These are phyloP conservation scores for Blastobotrys peoriensis DNA, from an alignment of 805 yeast species.

Conservation along the genomic window DNA sequence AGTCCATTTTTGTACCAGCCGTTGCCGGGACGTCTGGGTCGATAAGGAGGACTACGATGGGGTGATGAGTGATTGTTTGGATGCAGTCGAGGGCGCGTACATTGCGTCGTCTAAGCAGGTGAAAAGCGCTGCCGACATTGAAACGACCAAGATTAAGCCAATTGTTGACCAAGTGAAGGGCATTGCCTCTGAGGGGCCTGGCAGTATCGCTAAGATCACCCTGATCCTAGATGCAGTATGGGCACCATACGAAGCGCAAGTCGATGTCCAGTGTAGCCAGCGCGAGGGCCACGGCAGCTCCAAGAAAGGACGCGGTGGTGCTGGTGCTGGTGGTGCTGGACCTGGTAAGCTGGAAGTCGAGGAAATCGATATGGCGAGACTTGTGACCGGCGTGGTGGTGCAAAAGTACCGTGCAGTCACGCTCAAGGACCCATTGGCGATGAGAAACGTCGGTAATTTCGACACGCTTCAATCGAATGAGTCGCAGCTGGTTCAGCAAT, in stretches of 20 bases:
- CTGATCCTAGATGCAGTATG: background rate
- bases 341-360: conserved; percentile 44
- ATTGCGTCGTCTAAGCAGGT: conserved; percentile 1
- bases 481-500: conserved; percentile 37
- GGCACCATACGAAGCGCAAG: conserved; percentile 34
- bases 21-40: conserved; percentile 37
- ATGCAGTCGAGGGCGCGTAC: conserved; percentile 34
- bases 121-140: conserved; percentile 6
- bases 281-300: too few species aligned
- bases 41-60: conserved; percentile 32
- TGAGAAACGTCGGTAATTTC: conserved; percentile 31
- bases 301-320: conserved; percentile 23
- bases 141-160: conserved; percentile 7
- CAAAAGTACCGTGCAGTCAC: conserved; percentile 11
- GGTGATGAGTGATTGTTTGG: conserved; percentile 33
- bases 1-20: conserved; percentile 48
- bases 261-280: conserved; percentile 35
- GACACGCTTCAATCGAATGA: conserved; percentile 48
- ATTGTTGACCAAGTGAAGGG: conserved; percentile 7
- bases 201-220: background rate
- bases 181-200: background rate
- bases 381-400: conserved; percentile 34
- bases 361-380: conserved; percentile 48
- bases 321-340: too few species aligned
- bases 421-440: background rate